Percentiles rank a stretch among this genome's conserved stretches.
Evolutionary conservation across 768 basidiomycete genomes (phyloP).

Genomic region (Vararia minispora): DNA sequence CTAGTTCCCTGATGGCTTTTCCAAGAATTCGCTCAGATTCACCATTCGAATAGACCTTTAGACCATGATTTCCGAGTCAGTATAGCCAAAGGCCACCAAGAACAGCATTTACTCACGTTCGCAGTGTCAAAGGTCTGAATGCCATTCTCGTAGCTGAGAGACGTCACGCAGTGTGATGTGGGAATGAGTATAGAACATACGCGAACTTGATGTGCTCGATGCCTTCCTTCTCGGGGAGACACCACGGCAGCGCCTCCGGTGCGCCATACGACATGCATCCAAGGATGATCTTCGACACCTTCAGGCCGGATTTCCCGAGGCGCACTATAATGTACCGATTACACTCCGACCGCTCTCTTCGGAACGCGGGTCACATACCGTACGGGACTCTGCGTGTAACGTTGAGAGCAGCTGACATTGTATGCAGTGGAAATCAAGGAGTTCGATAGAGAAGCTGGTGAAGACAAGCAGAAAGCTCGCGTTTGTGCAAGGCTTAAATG

Average conservation of each 20-base stretch:
- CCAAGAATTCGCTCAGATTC: conserved; percentile 34
- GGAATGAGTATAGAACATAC: conserved; percentile 10
- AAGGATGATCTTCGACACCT: conserved; percentile 23
- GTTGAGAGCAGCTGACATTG: too few relatives aligned
- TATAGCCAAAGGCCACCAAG: not conserved
- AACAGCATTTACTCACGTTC: conserved; percentile 13
- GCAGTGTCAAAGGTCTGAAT: conserved; percentile 31
- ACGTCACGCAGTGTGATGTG: not conserved
- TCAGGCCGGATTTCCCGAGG: conserved; percentile 29
- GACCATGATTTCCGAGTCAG: not conserved
- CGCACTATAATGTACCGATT: too few relatives aligned
- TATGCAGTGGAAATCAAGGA: too few relatives aligned
- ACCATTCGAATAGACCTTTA: conserved; percentile 28
- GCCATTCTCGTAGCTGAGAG: conserved; percentile 27
- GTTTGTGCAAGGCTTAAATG: too few relatives aligned
- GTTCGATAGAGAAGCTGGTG: too few relatives aligned
- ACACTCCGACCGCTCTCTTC: too few relatives aligned
- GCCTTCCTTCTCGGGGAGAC: conserved; percentile 18
- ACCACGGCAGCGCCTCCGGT: conserved; percentile 20
- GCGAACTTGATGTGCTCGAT: conserved; percentile 22
- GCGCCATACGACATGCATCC: conserved; percentile 7
- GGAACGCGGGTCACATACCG: too few relatives aligned
- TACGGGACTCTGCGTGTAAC: too few relatives aligned
- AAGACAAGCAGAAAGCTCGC: too few relatives aligned
- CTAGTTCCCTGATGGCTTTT: conserved; percentile 32